phyloP scores from a whole-genome alignment of 2,329 filamentous ascomycete genomes.

The Ramularia collo-cygni region DNA sequence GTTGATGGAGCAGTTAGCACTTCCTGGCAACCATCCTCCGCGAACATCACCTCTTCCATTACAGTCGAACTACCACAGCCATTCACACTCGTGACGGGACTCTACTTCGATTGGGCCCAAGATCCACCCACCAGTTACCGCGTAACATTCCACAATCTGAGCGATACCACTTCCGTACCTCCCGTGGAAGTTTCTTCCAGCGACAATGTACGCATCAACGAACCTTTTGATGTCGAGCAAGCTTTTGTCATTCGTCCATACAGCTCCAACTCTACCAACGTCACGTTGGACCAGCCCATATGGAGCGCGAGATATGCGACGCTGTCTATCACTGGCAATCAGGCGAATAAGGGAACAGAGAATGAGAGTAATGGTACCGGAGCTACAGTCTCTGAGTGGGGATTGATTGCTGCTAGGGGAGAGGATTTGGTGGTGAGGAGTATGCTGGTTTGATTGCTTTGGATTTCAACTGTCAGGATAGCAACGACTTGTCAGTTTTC shows the following conservation, averaged over 20 bases:
- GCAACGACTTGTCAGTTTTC: too few relatives aligned
- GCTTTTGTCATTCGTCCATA: conserved; percentile 36
- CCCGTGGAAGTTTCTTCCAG: conserved; percentile 18
- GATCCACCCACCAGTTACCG: conserved; percentile 48
- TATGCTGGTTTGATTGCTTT: neutral
- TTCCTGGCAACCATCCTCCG: conserved; percentile 55
- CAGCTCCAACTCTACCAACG: conserved; percentile 40
- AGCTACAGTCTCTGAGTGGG: conserved; percentile 48
- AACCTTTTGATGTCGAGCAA: conserved; percentile 33
- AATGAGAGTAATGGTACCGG: conserved; percentile 33
- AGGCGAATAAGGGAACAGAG: conserved; percentile 27
- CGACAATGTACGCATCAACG: conserved; percentile 33
- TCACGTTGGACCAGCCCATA: conserved; percentile 32
- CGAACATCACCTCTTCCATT: conserved; percentile 47
- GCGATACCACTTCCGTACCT: conserved; percentile 26
- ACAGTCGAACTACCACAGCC: conserved; percentile 46
- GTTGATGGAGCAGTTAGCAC: conserved; percentile 61
- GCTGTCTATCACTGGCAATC: conserved; percentile 44
- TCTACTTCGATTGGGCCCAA: conserved; percentile 56
- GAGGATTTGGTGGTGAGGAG: conserved; percentile 6
- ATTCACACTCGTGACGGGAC: conserved; percentile 39
- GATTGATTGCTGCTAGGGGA: conserved; percentile 18
- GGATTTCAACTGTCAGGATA: too few relatives aligned
- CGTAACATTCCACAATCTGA: conserved; percentile 50
- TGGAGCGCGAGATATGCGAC: conserved; percentile 41